Conservation (phyloP, 139 green algal genomes). For the Pycnococcus provasolii region DNA sequence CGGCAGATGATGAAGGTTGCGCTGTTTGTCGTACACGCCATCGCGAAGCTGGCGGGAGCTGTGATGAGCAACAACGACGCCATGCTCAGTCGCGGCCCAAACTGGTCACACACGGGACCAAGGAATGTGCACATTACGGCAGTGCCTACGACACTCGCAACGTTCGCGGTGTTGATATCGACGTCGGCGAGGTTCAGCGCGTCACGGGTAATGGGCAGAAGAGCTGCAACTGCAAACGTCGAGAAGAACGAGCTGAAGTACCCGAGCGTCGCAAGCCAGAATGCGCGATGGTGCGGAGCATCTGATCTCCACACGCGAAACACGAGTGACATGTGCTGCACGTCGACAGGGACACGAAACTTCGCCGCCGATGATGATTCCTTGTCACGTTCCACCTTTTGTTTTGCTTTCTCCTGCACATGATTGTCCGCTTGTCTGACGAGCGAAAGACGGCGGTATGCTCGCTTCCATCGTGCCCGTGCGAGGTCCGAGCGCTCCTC, state of each 20-base stretch:
- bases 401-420: too few relatives aligned
- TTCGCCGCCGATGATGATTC: too few relatives aligned
- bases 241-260: slow-evolving; percentile 45
- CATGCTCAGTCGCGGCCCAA: slow-evolving; percentile 59
- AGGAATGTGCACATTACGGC: slow-evolving; percentile 52
- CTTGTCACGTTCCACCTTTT: too few relatives aligned
- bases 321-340: too few relatives aligned
- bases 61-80: slow-evolving; percentile 43
- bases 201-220: slow-evolving; percentile 69
- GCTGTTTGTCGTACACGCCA: slow-evolving; percentile 37
- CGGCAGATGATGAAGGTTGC: slow-evolving; percentile 59
- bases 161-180: slow-evolving; percentile 41
- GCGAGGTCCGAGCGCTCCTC: too few relatives aligned
- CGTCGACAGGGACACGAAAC: too few relatives aligned
- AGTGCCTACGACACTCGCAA: slow-evolving; percentile 52
- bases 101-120: slow-evolving; percentile 57
- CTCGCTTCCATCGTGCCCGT: too few relatives aligned
- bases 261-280: too few relatives aligned
- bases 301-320: too few relatives aligned
- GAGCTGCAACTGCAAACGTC: slow-evolving; percentile 63
- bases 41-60: slow-evolving; percentile 52
- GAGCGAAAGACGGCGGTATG: too few relatives aligned
- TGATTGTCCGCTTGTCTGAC: too few relatives aligned
- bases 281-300: too few relatives aligned
- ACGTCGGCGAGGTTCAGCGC: slow-evolving; percentile 62